Evolutionary conservation across 2,329 filamentous ascomycete genomes (phyloP), one percentile per base, ranked within the genome.

Genomic region (Myriosclerotinia scirpicola): DNA sequence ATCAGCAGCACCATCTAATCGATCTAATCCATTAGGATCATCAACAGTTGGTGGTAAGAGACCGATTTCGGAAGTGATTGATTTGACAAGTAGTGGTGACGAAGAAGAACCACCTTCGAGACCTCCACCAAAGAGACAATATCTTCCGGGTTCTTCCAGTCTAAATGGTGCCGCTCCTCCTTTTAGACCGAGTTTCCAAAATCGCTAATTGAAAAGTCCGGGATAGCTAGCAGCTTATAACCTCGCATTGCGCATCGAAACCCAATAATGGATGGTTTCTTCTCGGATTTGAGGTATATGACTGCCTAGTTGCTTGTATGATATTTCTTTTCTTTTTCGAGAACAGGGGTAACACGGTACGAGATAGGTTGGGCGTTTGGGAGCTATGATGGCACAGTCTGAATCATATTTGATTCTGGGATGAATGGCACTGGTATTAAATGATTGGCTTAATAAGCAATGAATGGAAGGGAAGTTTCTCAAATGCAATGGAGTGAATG

Each of bases 61-160:
- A 66, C 74, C 81, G 17, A 78, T 79, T 40, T 75, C 80, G 22
- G 77, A 79, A 68, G 78, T 85, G n/a, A 84, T 85, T 68, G 83
- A 85, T 70, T 75, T 85, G 52, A 85, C 83, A 5, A 78, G 79
- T 17, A 84, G 81, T 71, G 82, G 82, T 58, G 82, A 83, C 65
- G 81, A 85, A 63, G 81, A 84, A 53, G 80, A 81, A 50, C 78
- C 78, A 12, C 80, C 75, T 46, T 22, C 36, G 8, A 73, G 74
- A 66, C 66, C 30, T 38, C 58, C 73, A 38, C 71, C 74, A 8
- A 79, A 79, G 68, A 70, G 75, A 52, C 75, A 75, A 50, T 65
- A 69, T 15, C 67, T 65, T 20, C 26, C 58, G 5, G 46, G 44
- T 26, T 38, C 46, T 11, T 36, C 58, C 26, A 34, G 44, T 61